phyloP scores from a whole-genome alignment of 176 grass and related monocot genomes.

The Bonia amplexicaulis region DNA sequence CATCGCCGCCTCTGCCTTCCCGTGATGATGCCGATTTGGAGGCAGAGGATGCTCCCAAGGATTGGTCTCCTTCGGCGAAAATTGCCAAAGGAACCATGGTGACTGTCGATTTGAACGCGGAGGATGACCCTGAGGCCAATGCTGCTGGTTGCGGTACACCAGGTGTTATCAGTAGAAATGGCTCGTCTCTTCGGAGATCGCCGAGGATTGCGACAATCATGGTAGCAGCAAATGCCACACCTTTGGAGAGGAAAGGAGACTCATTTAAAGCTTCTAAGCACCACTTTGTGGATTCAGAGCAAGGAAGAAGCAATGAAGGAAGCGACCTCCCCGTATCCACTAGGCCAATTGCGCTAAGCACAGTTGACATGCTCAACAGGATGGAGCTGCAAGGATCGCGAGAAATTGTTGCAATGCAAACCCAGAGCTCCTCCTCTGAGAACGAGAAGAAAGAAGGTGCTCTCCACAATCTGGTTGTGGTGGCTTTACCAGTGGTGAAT shows the following conservation, averaged over 20 bases:
- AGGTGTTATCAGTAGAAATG: not conserved
- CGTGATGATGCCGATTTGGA: not conserved
- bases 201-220: not conserved
- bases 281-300: not conserved
- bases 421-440: not conserved
- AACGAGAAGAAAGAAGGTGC: not conserved
- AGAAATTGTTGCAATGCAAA: not conserved
- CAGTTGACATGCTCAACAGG: not conserved
- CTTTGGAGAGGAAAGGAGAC: not conserved
- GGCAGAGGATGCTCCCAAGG: not conserved
- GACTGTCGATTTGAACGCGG: not conserved
- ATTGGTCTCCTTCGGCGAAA: not conserved
- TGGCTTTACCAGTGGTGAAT: slow-evolving; percentile 35
- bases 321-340: not conserved
- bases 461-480: not conserved
- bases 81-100: not conserved
- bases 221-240: not conserved
- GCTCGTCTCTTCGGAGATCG: slow-evolving; percentile 9
- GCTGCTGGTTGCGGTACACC: not conserved
- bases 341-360: not conserved
- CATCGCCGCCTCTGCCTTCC: slow-evolving; percentile 5
- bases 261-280: slow-evolving; percentile 19
- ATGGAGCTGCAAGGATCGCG: not conserved
- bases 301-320: not conserved
- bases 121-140: not conserved